These are phyloP conservation scores for Ustilago bromivora DNA, from an alignment of 1,284 basidiomycete genomes.

Conservation along the genomic window DNA sequence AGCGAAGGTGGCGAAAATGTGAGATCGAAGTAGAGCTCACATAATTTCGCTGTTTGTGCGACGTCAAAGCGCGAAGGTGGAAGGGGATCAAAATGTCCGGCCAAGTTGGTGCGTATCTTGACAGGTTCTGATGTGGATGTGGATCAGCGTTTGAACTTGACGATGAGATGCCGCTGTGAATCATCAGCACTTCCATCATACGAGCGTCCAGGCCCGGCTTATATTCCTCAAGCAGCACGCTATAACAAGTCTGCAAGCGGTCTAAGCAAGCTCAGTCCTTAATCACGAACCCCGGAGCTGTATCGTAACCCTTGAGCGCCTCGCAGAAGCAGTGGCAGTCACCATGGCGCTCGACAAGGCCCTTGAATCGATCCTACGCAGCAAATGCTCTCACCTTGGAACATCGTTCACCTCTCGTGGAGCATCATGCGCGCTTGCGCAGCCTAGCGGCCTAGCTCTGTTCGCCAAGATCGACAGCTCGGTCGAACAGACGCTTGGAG, in stretches of 20 bases:
- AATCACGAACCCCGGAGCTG: not conserved
- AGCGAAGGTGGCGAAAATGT: too few species aligned
- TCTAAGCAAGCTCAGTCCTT: not conserved
- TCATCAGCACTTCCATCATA: not conserved
- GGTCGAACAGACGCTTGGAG: constrained; percentile 36
- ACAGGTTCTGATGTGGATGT: constrained; percentile 5
- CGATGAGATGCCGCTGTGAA: not conserved
- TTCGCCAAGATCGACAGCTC: constrained; percentile 40
- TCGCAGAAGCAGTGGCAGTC: not conserved
- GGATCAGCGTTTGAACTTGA: not conserved
- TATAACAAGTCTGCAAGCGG: not conserved
- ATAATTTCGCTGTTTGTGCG: not conserved
- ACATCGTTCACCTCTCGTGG: constrained; percentile 24
- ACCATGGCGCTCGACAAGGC: constrained; percentile 32
- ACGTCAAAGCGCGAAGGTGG: not conserved
- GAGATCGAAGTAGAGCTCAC: not conserved
- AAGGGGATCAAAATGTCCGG: not conserved
- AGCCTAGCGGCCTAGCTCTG: constrained; percentile 25
- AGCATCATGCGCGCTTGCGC: constrained; percentile 22
- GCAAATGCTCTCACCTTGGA: constrained; percentile 36
- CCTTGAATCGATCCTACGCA: constrained; percentile 30
- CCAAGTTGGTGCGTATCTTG: constrained; percentile 5
- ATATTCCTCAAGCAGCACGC: not conserved
- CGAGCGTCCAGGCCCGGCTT: not conserved
- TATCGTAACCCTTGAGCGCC: not conserved